Conservation (phyloP, 106 monocot genomes). For the Dendrobium chrysotoxum region DNA sequence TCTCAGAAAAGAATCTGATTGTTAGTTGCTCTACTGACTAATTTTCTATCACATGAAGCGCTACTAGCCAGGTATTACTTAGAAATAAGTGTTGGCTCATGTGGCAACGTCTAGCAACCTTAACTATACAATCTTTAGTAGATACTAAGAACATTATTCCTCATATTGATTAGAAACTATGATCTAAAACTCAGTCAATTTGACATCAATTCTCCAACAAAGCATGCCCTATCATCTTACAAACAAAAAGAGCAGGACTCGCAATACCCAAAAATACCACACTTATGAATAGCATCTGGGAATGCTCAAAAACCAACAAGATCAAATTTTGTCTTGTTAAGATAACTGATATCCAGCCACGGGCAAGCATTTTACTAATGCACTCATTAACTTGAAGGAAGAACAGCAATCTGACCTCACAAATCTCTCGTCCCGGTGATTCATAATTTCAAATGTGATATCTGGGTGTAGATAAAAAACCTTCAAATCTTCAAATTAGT, state of each 20-base stretch:
- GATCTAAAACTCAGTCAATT: background rate
- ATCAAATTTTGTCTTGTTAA: background rate
- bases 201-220: background rate
- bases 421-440: constrained; percentile 6
- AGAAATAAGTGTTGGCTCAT: no score
- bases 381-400: background rate
- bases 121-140: no score
- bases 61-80: no score
- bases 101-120: no score
- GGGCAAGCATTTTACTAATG: background rate
- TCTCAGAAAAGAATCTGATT: no score
- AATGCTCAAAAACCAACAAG: background rate
- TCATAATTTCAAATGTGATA: background rate
- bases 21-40: no score
- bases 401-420: constrained; percentile 3
- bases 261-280: background rate
- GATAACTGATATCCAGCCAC: background rate
- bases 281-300: background rate
- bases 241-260: background rate
- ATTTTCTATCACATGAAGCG: no score
- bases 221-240: background rate
- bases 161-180: background rate
- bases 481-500: background rate
- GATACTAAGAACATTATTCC: no score
- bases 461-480: background rate